phyloP scores from a whole-genome alignment of 805 yeast genomes.

The Jamesozyma piceae region DNA sequence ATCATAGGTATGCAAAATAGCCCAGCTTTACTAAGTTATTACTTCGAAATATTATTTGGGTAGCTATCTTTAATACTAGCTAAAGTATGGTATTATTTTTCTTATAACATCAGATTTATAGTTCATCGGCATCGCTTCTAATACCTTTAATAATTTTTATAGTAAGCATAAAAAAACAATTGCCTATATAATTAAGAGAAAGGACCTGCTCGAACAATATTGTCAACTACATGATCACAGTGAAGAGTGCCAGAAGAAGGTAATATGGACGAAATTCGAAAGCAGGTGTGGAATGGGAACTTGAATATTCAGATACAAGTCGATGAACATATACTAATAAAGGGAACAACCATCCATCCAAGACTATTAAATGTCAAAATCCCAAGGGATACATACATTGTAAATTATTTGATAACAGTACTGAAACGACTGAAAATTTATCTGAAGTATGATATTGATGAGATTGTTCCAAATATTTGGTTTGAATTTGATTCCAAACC shows the following conservation, averaged over 20 bases:
- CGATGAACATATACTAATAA: slow-evolving; percentile 11
- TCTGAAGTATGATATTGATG: slow-evolving; percentile 23
- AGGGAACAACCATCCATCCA: slow-evolving; percentile 12
- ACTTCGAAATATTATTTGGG: too few species aligned
- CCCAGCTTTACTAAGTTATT: too few species aligned
- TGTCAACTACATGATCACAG: too few species aligned
- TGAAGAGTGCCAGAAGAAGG: not conserved
- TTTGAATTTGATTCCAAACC: slow-evolving; percentile 57
- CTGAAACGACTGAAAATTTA: slow-evolving; percentile 33
- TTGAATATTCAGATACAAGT: slow-evolving; percentile 37
- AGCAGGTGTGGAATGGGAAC: slow-evolving; percentile 46
- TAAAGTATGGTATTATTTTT: too few species aligned
- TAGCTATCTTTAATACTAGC: too few species aligned
- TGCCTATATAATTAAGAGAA: too few species aligned
- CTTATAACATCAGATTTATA: too few species aligned
- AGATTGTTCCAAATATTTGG: slow-evolving; percentile 41
- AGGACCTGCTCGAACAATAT: too few species aligned
- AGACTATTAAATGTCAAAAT: slow-evolving; percentile 19
- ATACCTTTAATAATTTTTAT: too few species aligned
- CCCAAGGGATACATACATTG: slow-evolving; percentile 46
- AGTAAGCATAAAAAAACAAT: too few species aligned
- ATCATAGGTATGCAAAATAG: not conserved
- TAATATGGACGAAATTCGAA: slow-evolving; percentile 27
- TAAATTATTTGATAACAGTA: slow-evolving; percentile 33
- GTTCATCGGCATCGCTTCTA: too few species aligned